Evolutionary conservation across 768 basidiomycete genomes (phyloP).

Genomic region (Boletus pseudopeckii): DNA sequence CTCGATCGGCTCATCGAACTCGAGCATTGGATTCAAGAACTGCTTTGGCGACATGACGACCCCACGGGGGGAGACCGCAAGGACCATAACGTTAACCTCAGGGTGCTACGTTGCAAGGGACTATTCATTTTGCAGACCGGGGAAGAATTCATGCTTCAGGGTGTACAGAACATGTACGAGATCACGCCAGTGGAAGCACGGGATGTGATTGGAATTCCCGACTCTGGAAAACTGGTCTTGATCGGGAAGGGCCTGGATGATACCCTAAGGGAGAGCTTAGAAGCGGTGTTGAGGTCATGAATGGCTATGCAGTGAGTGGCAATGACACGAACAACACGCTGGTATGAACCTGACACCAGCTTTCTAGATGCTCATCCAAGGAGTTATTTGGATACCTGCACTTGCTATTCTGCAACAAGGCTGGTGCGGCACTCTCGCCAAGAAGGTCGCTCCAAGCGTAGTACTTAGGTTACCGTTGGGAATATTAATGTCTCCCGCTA

Average conservation of each 20-base stretch:
- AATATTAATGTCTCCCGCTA: too few species aligned
- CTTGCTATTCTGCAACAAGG: neutral
- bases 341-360: neutral
- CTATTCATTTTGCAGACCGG: constrained; percentile 57
- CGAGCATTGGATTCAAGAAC: constrained; percentile 75
- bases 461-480: too few species aligned
- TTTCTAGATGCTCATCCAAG: neutral
- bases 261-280: constrained; percentile 52
- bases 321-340: neutral
- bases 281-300: constrained; percentile 21
- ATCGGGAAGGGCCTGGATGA: constrained; percentile 79
- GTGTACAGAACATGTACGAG: constrained; percentile 89
- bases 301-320: neutral
- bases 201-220: constrained; percentile 46
- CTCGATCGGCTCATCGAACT: constrained; percentile 46
- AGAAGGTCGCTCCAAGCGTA: neutral
- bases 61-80: constrained; percentile 36
- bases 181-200: constrained; percentile 45
- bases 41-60: constrained; percentile 76
- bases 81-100: constrained; percentile 32
- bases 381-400: neutral
- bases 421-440: neutral
- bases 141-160: constrained; percentile 76
- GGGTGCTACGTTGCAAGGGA: constrained; percentile 87
- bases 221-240: constrained; percentile 77